Percentiles rank a stretch among this genome's conserved stretches.
Evolutionary conservation across 2,329 filamentous ascomycete genomes (phyloP).

Genomic region (Fusarium nematophilum): DNA sequence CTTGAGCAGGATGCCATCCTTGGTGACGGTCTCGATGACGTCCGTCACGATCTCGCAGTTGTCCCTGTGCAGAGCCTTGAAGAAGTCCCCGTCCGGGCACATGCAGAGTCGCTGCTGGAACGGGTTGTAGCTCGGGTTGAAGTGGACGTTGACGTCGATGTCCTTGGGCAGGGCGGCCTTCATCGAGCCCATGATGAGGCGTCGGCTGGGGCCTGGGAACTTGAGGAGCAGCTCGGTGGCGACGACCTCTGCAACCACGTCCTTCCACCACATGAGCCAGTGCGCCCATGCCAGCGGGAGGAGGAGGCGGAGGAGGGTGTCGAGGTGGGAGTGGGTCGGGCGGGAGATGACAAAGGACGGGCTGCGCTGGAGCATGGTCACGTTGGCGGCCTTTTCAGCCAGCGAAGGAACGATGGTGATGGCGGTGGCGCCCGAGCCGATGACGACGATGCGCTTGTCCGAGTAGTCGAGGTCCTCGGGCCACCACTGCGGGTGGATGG

Average conservation of each 20-base stretch:
- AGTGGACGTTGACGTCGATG: constrained; percentile 69
- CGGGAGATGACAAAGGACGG: constrained; percentile 76
- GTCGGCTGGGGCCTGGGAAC: constrained; percentile 41
- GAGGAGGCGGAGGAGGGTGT: constrained; percentile 52
- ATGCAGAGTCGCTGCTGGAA: constrained; percentile 83
- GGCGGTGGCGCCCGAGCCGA: constrained; percentile 84
- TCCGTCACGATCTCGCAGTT: constrained; percentile 64
- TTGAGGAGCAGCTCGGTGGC: constrained; percentile 48
- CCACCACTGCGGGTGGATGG: constrained; percentile 82
- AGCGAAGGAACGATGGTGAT: constrained; percentile 80
- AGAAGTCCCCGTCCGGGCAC: constrained; percentile 68
- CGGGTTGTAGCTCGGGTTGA: constrained; percentile 72
- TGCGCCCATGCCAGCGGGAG: constrained; percentile 61
- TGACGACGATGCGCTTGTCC: constrained; percentile 75
- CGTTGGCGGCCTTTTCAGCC: constrained; percentile 70
- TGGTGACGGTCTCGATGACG: constrained; percentile 62
- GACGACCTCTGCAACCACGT: constrained; percentile 58
- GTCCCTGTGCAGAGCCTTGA: constrained; percentile 57
- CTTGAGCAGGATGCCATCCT: constrained; percentile 59
- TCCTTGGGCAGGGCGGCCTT: constrained; percentile 63
- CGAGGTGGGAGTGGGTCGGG: constrained; percentile 53
- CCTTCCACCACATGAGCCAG: constrained; percentile 61
- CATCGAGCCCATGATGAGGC: constrained; percentile 55
- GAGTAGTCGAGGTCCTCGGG: constrained; percentile 73
- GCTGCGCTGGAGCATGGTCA: constrained; percentile 85